Conservation (phyloP, 345 rosid genomes). For the Odontarrhena argentea region DNA sequence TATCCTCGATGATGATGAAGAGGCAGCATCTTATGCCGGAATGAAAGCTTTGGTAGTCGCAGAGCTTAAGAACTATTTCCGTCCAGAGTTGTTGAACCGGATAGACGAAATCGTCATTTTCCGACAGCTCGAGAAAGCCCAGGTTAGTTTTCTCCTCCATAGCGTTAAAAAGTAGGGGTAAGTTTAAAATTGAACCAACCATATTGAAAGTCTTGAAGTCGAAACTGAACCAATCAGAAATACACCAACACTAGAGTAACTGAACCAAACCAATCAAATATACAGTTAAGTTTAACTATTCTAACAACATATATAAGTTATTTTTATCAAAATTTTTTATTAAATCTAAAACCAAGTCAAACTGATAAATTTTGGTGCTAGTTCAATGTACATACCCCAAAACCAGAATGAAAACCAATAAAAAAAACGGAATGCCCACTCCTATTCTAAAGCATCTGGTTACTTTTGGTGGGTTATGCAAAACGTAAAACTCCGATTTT, state of each 20-base stretch:
- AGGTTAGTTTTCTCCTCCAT: constrained; percentile 57
- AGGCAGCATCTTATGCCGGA: constrained; percentile 65
- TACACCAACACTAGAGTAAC: too few species aligned
- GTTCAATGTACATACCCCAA: too few species aligned
- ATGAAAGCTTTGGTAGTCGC: constrained; percentile 78
- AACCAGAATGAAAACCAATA: too few species aligned
- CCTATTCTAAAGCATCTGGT: background rate
- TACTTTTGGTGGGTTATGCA: background rate
- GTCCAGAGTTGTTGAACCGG: constrained; percentile 96
- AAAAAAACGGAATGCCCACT: too few species aligned
- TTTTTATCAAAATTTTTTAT: too few species aligned
- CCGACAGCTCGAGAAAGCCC: constrained; percentile 74
- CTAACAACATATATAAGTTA: too few species aligned
- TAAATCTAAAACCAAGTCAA: too few species aligned
- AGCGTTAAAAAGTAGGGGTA: background rate
- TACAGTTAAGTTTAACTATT: too few species aligned
- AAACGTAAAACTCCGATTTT: constrained; percentile 1
- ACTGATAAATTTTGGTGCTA: too few species aligned
- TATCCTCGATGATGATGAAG: constrained; percentile 51
- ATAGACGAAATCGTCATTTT: constrained; percentile 95
- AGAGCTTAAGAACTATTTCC: constrained; percentile 86
- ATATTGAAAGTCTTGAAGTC: background rate
- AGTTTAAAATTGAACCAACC: background rate
- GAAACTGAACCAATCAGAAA: constrained; percentile 13
- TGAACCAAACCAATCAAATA: too few species aligned